Base-by-base conservation (phyloP, 768 basidiomycete species). In the Kwoniella europaea region DNA sequence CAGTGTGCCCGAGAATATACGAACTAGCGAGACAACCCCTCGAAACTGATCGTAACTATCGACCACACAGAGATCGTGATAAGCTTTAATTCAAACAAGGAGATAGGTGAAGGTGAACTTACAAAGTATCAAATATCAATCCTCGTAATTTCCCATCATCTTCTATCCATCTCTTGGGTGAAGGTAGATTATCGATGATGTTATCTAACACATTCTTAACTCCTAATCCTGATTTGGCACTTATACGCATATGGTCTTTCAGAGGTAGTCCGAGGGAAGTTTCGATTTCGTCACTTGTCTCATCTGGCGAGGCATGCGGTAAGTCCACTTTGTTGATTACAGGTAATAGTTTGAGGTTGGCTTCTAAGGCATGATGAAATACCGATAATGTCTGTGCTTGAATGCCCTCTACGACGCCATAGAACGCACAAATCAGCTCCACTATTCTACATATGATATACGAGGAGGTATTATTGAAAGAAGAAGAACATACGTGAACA, bases 341-440 rank as follows among this genome's bases (percentile, higher is more conserved):
- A 10, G 95, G 94, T 59, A 97, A 91, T 59, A 97, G 91, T 18
- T 72, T 76, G 7, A 82, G 71, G 1, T 91, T 90, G 46, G 90
- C 87, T 79, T 95, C 93, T 80, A 86, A 87, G 4, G 96, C 96
- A 57, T 91, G 89, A 75, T 96, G 92, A 76, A 92, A 95, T 4
- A 98, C 96, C 0, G 93, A 96, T 64, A 99, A 89, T 15, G 95
- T 94, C 84, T 99, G 97, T 0, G 97, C 97, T 84, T 99, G 97
- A 9, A 99, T 90, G 18, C 97, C 97, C 86, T 96, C 84, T 84
- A 65, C 2, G 10, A 58, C 10, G 20, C 2, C 44, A 44, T 24
- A 24, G 24, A 24, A 24, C 24, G 24, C 24, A 24, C 24, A 24
- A 24, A 24, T 24, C 24, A 24, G 24, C 24, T 24, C 24, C 24